phyloP scores from a whole-genome alignment of 2,329 filamentous ascomycete genomes.

The Fusarium piperis region DNA sequence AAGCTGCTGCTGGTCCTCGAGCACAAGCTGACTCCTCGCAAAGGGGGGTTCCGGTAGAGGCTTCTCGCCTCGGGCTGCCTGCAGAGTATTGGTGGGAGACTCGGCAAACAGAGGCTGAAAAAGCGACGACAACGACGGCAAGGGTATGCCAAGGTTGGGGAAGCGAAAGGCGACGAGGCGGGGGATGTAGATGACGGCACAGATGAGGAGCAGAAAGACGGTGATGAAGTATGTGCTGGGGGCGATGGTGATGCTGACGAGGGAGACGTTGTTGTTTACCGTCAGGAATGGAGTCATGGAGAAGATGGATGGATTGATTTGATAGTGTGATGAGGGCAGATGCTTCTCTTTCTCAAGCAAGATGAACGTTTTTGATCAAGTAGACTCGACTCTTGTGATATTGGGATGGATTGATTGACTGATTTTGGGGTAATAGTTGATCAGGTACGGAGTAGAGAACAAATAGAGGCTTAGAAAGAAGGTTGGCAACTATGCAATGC shows the following conservation, averaged over 20 bases:
- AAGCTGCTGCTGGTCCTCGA: slow-evolving; percentile 48
- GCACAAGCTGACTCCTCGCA: slow-evolving; percentile 41
- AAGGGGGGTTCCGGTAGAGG: slow-evolving; percentile 40
- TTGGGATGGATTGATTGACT: neutral
- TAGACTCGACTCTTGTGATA: neutral
- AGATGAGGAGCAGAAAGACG: slow-evolving; percentile 60
- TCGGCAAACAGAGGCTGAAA: slow-evolving; percentile 30
- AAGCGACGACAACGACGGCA: slow-evolving; percentile 36
- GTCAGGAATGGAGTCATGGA: slow-evolving; percentile 68
- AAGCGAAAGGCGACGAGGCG: slow-evolving; percentile 48
- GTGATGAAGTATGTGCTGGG: slow-evolving; percentile 67
- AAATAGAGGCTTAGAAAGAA: slow-evolving; percentile 23
- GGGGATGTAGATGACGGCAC: slow-evolving; percentile 60
- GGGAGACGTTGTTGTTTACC: slow-evolving; percentile 69
- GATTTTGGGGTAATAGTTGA: neutral
- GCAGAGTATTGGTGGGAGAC: slow-evolving; percentile 1
- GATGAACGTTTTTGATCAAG: neutral
- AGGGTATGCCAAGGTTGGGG: slow-evolving; percentile 49
- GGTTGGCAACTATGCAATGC: slow-evolving; percentile 28
- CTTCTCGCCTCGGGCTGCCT: slow-evolving; percentile 32
- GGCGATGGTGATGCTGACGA: slow-evolving; percentile 67
- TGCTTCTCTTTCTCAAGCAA: neutral
- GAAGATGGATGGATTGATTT: slow-evolving; percentile 7
- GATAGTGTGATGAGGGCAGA: neutral
- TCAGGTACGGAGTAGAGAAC: neutral